A percentile compares a stretch with the other conserved stretches of the same genome.
phyloP scores from a whole-genome alignment of 2,329 filamentous ascomycete genomes.

The Chaetomiaceae sp. region DNA sequence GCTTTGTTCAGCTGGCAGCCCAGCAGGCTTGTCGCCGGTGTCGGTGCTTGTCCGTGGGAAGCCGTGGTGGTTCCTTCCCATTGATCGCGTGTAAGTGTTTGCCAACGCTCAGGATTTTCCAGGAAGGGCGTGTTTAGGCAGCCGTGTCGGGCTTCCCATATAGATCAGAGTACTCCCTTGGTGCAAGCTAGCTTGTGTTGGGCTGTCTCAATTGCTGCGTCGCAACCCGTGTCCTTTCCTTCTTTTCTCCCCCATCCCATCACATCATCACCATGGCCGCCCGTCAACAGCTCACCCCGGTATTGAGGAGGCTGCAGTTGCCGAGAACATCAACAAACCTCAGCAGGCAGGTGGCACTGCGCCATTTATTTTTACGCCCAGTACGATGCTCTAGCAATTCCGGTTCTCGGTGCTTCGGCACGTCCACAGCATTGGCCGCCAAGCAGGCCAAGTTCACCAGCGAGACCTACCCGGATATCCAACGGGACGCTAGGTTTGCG shows the following conservation, averaged over 20 bases:
- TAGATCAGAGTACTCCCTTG: too few species aligned
- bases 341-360: conserved; percentile 13
- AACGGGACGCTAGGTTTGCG: conserved; percentile 71
- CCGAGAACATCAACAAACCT: conserved; percentile 11
- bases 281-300: conserved; percentile 18
- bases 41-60: conserved; percentile 4
- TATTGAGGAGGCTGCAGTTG: conserved; percentile 18
- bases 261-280: conserved; percentile 20
- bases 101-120: too few species aligned
- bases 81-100: not conserved
- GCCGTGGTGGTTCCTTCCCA: not conserved
- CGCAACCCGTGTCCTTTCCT: not conserved
- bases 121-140: too few species aligned
- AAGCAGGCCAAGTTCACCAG: conserved; percentile 62
- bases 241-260: not conserved
- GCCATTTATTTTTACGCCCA: conserved; percentile 12
- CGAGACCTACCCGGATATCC: conserved; percentile 76
- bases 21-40: conserved; percentile 8
- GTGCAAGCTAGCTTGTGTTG: too few species aligned
- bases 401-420: conserved; percentile 10
- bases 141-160: too few species aligned
- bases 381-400: conserved; percentile 20
- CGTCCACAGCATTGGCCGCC: conserved; percentile 7
- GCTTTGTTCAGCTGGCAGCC: not conserved
- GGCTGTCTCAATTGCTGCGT: not conserved